Percentiles rank a stretch among this genome's conserved stretches.
Conservation (phyloP, 768 basidiomycete genomes). For the Favolaschia claudopus region DNA sequence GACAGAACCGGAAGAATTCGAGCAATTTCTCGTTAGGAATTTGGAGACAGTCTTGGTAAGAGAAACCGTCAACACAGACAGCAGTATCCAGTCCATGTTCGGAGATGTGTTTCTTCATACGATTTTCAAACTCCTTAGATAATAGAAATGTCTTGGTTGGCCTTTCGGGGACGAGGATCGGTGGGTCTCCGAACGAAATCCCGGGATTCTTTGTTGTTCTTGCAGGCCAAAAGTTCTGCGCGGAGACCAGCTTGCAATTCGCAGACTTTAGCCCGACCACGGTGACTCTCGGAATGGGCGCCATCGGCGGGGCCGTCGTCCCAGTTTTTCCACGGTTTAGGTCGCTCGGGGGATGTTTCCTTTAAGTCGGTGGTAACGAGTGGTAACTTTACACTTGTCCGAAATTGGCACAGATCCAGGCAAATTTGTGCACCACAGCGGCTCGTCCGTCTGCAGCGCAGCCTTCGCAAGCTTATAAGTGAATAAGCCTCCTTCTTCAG, state of each 20-base stretch:
- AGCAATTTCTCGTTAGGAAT: slow-evolving; percentile 18
- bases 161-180: too few relatives aligned
- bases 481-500: too few relatives aligned
- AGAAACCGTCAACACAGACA: background rate
- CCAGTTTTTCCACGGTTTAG: background rate
- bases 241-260: background rate
- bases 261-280: background rate
- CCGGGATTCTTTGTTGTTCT: background rate
- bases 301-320: background rate
- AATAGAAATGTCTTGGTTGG: too few relatives aligned
- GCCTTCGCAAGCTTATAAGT: too few relatives aligned
- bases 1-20: too few relatives aligned
- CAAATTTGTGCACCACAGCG: too few relatives aligned
- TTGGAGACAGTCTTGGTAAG: background rate
- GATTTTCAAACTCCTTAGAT: too few relatives aligned
- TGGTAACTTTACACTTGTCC: background rate
- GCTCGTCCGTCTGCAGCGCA: too few relatives aligned
- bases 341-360: background rate
- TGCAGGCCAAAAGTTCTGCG: background rate
- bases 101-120: too few relatives aligned
- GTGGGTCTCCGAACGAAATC: background rate
- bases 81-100: too few relatives aligned
- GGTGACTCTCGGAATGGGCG: background rate
- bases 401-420: too few relatives aligned
- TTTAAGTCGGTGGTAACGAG: background rate